These are phyloP conservation scores for Spathaspora sp. DNA, from an alignment of 805 yeast species.

Conservation along the genomic window DNA sequence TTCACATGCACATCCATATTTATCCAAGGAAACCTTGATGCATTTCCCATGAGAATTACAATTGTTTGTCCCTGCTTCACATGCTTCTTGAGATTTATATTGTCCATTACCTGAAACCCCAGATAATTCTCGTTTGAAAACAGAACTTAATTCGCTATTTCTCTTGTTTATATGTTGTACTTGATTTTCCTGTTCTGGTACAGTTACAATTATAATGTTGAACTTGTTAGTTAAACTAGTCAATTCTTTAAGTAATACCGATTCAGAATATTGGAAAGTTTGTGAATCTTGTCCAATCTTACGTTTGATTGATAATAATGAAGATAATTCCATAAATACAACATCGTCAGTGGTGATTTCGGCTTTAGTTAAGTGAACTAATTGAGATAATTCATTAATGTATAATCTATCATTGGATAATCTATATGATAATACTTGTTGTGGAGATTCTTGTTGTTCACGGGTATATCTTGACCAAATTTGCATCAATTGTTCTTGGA, in stretches of 20 bases:
- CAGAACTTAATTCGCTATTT: constrained; percentile 16
- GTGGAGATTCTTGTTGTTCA: constrained; percentile 6
- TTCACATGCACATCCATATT: constrained; percentile 52
- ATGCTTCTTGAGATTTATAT: constrained; percentile 43
- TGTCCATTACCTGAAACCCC: constrained; percentile 16
- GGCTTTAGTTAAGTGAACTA: constrained; percentile 35
- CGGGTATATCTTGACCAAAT: constrained; percentile 34
- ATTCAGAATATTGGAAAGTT: constrained; percentile 37
- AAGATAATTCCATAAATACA: constrained; percentile 38
- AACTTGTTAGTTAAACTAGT: constrained; percentile 14
- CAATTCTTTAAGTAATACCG: constrained; percentile 29
- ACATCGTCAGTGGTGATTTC: constrained; percentile 14
- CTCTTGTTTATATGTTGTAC: constrained; percentile 13
- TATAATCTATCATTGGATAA: constrained; percentile 44
- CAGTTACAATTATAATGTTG: constrained; percentile 28
- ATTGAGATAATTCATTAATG: constrained; percentile 47
- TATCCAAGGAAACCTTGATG: constrained; percentile 25
- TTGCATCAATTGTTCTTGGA: constrained; percentile 26
- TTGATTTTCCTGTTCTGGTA: background rate
- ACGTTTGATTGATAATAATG: constrained; percentile 38
- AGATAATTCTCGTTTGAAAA: constrained; percentile 5
- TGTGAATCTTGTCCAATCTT: constrained; percentile 41
- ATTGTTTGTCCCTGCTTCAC: constrained; percentile 42
- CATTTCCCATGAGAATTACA: constrained; percentile 58
- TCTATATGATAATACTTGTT: constrained; percentile 23